Evolutionary conservation across 371 early-diverging fungal genomes (phyloP).

Genomic region (Thermomucor indicae-seudaticae): DNA sequence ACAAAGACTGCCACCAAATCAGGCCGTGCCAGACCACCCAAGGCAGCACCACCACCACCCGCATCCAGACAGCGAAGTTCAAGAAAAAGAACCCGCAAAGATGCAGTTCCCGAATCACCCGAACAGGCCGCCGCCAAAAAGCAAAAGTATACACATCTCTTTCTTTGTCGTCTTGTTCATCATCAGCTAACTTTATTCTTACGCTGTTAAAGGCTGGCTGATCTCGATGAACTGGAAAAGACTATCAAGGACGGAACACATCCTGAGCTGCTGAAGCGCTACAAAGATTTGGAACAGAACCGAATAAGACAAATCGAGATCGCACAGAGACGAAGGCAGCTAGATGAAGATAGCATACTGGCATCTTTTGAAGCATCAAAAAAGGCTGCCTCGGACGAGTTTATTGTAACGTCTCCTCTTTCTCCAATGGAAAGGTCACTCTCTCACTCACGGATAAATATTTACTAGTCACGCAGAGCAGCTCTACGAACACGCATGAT

Average conservation of each 20-base stretch:
- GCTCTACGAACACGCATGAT: slow-evolving; percentile 15
- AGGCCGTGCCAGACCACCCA: no score
- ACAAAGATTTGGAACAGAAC: slow-evolving; percentile 10
- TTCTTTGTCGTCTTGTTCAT: not conserved
- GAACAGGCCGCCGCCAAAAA: slow-evolving; percentile 3
- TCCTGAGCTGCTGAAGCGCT: slow-evolving; percentile 10
- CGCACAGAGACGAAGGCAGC: slow-evolving; percentile 6
- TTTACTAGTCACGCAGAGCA: slow-evolving; percentile 10
- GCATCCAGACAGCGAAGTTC: slow-evolving; percentile 3
- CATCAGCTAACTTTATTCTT: not conserved
- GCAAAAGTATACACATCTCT: slow-evolving; percentile 1
- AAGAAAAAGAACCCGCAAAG: slow-evolving; percentile 1
- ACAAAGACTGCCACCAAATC: no score
- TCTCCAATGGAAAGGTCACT: not conserved
- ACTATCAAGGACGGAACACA: slow-evolving; percentile 12
- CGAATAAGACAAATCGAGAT: slow-evolving; percentile 4
- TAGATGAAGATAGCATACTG: slow-evolving; percentile 11
- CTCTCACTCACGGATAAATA: not conserved
- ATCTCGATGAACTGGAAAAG: slow-evolving; percentile 15
- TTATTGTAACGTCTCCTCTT: slow-evolving; percentile 11
- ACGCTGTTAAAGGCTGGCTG: slow-evolving; percentile 6
- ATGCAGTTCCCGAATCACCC: slow-evolving; percentile 5
- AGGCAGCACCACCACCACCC: slow-evolving; percentile 2
- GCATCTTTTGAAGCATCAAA: slow-evolving; percentile 11
- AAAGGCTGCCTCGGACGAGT: slow-evolving; percentile 19